Base-by-base conservation (phyloP, 1,284 basidiomycete genomes). In the Ustilago esculenta region DNA sequence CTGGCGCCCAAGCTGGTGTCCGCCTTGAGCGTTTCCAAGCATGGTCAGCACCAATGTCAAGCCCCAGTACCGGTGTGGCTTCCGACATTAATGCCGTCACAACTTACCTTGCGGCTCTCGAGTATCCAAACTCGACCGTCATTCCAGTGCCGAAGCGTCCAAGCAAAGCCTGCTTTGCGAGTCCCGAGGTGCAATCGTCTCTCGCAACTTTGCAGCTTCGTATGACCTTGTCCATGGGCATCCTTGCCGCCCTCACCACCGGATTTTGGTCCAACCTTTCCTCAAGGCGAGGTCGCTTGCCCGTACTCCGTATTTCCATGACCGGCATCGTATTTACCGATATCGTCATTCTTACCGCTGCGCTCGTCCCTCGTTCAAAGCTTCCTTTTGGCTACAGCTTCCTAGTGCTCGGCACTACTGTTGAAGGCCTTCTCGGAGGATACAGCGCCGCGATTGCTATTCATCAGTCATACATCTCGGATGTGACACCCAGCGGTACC, bases 381-480 rank as follows among this genome's bases (percentile, higher is more conserved):
- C 48, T 68, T 37, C 72, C 58, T 14, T 85, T 89, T 20, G 83
- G 86, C 21, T 88, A 92, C 73, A 88, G 90, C 75, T 84, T 94
- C 36, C 85, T 97, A n/a, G 83, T 95, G 18, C 70, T 94, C 41
- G 90, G 92, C 2, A 90, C 92, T 0, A 82, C 89, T 25, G 83
- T 93, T 24, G 93, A 96, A 75, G 94, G 94, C 14, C 79, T 89
- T 3, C 85, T 94, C 4, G 94, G 94, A 20, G 92, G 94, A n/a
- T 90, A 90, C 86, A 87, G 90, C 5, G 90, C 91, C 0, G 83
- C 93, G 10, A 87, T 89, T 59, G 88, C 90, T 2, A 88, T 90
- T 0, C 88, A 88, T 35, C 88, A 90, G 27, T 91, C 93, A 1
- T 97, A 94, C 80, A 85, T 92, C 27, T 68, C 81, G 1, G 78